Evolutionary conservation across 192 early-diverging fungal species (phyloP), one percentile per base, ranked within the genome.

Genomic region (Umbelopsis ramanniana): DNA sequence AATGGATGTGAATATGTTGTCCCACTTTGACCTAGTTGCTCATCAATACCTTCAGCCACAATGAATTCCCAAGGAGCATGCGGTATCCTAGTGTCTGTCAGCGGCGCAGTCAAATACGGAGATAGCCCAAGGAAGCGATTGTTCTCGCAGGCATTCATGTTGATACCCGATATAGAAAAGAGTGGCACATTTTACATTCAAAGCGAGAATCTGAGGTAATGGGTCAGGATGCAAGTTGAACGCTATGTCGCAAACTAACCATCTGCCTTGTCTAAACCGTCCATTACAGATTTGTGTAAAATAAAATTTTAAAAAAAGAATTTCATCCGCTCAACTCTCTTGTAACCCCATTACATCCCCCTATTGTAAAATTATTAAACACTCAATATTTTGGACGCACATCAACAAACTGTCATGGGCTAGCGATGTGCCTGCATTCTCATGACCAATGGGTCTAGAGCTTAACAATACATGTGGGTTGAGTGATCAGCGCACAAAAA

Each of bases 141-240:
- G 21, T 86, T 86, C 54, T 79, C 78, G 1, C 83, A 86, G 47
- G 72, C 81, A 2, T 86, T 86, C 70, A 79, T 86, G 22, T 66
- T 86, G 22, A 76, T 73, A 46, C 81, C 83, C 5, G 85, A 86
- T 38, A 75, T 74, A 70, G 74, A 74, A 6, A 72, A 77, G 38
- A 76, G 68, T 21, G 80, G 79, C n/a, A 83, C 73, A n/a, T 86
- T 79, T 50, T 86, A 75, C 67, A 78, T 86, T 67, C 78, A 81
- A 69, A 82, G 83, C 15, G 83, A 86, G 43, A 83, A 79, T 55
- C 81, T 84, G 52, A 77, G 79, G 79, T 75, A 77, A 77, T 43
- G 29, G 6, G 6, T 43, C 40, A 43, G 6, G 6, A 43, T 43
- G 54, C 1, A 29, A 1, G 29, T 3, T 29, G 0, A 50, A 3